phyloP scores from a whole-genome alignment of 805 yeast genomes.

The Limtongia smithiae region DNA sequence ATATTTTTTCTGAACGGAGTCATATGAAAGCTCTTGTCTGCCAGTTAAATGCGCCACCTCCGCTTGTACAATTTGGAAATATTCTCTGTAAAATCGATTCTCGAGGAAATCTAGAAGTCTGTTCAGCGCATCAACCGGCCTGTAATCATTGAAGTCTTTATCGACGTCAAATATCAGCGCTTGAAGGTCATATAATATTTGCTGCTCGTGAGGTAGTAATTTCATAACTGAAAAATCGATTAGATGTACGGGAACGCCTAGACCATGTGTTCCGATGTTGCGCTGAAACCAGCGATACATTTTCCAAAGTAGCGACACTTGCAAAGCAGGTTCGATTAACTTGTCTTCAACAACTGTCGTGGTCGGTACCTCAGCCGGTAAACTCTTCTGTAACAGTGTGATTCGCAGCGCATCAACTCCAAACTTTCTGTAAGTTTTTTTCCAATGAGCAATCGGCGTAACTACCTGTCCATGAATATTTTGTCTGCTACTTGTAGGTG shows the following conservation, averaged over 20 bases:
- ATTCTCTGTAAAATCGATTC: conserved; percentile 6
- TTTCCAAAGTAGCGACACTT: neutral
- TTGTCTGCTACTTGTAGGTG: too few species aligned
- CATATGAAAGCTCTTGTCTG: neutral
- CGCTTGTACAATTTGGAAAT: conserved; percentile 3
- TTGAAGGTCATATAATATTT: conserved; percentile 4
- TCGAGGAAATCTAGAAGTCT: conserved; percentile 2
- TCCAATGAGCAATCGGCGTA: too few species aligned
- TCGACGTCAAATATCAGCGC: neutral
- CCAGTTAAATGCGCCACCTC: neutral
- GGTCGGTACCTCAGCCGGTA: too few species aligned
- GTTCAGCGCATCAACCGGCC: neutral
- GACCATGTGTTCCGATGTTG: neutral
- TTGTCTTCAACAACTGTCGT: neutral
- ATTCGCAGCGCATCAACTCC: too few species aligned
- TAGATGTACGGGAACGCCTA: neutral
- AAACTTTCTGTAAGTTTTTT: too few species aligned
- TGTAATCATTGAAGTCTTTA: neutral
- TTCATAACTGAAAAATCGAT: conserved; percentile 9
- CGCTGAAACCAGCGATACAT: conserved; percentile 1
- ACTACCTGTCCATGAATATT: too few species aligned
- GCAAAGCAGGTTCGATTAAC: too few species aligned
- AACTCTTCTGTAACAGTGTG: too few species aligned
- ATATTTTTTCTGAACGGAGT: neutral
- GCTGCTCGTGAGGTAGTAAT: conserved; percentile 13